Conservation (phyloP, 164 flowering plant species). For the Piper longum region DNA sequence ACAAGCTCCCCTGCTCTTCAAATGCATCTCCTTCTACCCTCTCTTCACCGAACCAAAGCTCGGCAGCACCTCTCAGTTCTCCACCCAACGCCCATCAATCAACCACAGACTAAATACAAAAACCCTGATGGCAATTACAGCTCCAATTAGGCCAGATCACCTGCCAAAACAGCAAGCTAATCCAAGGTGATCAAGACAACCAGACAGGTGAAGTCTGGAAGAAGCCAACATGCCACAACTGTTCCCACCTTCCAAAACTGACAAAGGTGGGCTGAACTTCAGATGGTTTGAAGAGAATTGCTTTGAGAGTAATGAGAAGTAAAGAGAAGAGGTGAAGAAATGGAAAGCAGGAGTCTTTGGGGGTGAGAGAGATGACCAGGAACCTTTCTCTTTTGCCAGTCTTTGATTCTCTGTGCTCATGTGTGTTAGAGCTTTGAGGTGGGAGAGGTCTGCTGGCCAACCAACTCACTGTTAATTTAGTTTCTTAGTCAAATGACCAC, state of each 20-base stretch:
- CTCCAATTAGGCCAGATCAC: neutral
- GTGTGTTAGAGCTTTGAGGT: neutral
- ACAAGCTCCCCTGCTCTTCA: constrained; percentile 33
- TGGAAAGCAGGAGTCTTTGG: no score
- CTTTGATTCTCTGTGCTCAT: neutral
- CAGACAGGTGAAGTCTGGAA: neutral
- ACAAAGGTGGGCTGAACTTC: neutral
- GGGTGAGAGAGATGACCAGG: neutral
- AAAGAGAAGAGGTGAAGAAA: neutral
- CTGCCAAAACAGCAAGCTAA: neutral
- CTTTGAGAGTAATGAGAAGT: neutral
- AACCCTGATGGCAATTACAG: neutral
- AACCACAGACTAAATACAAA: neutral
- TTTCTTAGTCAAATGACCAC: no score
- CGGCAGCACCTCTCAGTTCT: constrained; percentile 1
- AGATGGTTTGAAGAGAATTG: neutral
- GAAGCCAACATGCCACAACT: neutral
- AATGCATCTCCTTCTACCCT: constrained; percentile 21
- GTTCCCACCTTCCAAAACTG: neutral
- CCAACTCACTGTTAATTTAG: no score
- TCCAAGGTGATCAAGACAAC: neutral
- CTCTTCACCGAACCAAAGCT: neutral
- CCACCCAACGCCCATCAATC: constrained; percentile 4
- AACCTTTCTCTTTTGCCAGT: neutral
- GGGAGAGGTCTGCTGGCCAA: neutral